Evolutionary conservation across 768 basidiomycete species (phyloP), one percentile per base, ranked within the genome.

Genomic region (Hericium rajendrae): DNA sequence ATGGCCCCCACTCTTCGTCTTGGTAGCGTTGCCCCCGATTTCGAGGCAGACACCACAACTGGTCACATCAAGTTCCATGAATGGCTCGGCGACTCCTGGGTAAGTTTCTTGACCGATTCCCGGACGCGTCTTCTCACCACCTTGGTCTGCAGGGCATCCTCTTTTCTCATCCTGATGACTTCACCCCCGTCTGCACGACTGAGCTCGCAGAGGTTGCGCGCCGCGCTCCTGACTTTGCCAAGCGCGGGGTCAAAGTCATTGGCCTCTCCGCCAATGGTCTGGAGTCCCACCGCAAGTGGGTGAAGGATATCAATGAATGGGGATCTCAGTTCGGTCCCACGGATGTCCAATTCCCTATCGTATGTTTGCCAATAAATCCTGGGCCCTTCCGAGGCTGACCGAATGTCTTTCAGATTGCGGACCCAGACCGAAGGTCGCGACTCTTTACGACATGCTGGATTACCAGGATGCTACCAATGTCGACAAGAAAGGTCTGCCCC

Each of bases 161-260:
- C 57, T 98, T 97, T 82, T 95, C 93, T 32, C 94, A 97, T 72
- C 93, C 93, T 0, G 94, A 88, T 48, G 88, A 92, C 68, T 92
- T 92, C 68, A 90, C 88, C n/a, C 88, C 89, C 51, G 86, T 94
- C 54, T 94, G 91, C 80, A 94, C 97, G 51, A 99, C 97, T 55
- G 97, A 98, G 76, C 86, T 98, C 39, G 94, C 91, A 53, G 95
- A 97, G 70, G 94, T 97, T 48, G 88, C 97, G 52, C 86, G 91
- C 61, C 88, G 91, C 59, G 79, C 83, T 12, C 75, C 76, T 15
- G 94, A 97, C 71, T 99, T 97, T 69, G 77, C 74, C 52, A 83
- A 85, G 68, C 87, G 97, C 60, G 82, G 84, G 63, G 93, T 97
- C 67, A 97, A 98, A 75, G 79, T 95, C 60, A 92, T 94, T 61